These are phyloP conservation scores for Parathielavia hyrcaniae DNA, from an alignment of 495 filamentous ascomycete genomes.

Conservation along the genomic window DNA sequence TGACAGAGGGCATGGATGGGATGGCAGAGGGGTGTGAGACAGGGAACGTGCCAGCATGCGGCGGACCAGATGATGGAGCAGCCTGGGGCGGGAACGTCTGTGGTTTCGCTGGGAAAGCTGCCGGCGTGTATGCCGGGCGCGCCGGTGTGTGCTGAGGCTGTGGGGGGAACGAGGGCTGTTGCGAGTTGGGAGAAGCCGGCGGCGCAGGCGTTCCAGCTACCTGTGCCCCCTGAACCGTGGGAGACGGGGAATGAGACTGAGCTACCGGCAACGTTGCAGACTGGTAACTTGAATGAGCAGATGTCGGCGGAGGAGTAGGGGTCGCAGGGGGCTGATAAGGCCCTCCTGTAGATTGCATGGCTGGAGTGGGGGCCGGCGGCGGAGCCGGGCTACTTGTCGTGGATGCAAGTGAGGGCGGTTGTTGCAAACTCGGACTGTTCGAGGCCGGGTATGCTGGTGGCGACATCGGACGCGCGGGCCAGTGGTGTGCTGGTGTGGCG, in stretches of 20 bases:
- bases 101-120: conserved; percentile 16
- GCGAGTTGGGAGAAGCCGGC: not conserved
- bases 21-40: conserved; percentile 7
- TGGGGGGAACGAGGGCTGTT: not conserved
- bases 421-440: not conserved
- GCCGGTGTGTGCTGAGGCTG: not conserved
- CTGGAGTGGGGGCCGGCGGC: not conserved
- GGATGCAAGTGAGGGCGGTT: not conserved
- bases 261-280: not conserved
- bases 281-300: not conserved
- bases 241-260: not conserved
- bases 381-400: not conserved
- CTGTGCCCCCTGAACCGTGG: not conserved
- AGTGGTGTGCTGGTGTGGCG: not conserved
- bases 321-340: not conserved
- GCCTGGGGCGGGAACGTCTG: not conserved
- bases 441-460: not conserved
- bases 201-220: not conserved
- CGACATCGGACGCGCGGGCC: not conserved
- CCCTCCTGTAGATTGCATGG: not conserved
- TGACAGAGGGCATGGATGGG: conserved; percentile 10
- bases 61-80: not conserved
- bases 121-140: conserved; percentile 7
- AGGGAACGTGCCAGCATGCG: conserved; percentile 1
- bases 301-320: not conserved